phyloP scores from a whole-genome alignment of 108 stramenopile genomes.

The Fragilaria crotonensis region DNA sequence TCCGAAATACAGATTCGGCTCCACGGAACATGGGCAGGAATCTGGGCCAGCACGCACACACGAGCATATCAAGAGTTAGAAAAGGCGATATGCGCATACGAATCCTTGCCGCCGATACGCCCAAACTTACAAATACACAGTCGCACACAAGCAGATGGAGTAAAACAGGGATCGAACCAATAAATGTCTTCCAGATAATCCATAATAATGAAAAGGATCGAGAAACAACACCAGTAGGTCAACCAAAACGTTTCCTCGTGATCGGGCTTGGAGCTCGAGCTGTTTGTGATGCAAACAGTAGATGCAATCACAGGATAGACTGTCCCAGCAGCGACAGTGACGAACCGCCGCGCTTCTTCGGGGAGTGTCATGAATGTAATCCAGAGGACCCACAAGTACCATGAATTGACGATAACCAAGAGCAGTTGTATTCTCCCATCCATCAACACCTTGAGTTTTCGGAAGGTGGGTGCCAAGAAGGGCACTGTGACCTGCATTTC shows the following conservation, averaged over 20 bases:
- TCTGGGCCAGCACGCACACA: too few relatives aligned
- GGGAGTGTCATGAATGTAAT: constrained; percentile 40
- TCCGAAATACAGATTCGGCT: constrained; percentile 52
- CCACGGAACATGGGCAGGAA: constrained; percentile 60
- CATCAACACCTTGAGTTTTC: not conserved
- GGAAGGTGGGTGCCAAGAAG: not conserved
- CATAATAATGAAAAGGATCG: constrained; percentile 42
- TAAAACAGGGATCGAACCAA: constrained; percentile 49
- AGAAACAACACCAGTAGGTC: constrained; percentile 45
- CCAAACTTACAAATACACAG: constrained; percentile 43
- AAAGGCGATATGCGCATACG: too few relatives aligned
- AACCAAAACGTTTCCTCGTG: constrained; percentile 32
- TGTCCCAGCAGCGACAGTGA: constrained; percentile 36
- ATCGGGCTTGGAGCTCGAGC: constrained; percentile 31
- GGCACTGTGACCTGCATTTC: not conserved
- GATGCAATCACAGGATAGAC: constrained; percentile 36
- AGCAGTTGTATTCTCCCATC: constrained; percentile 1
- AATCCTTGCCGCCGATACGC: too few relatives aligned
- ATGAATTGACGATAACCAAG: constrained; percentile 24
- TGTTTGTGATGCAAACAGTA: constrained; percentile 33
- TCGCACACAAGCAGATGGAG: constrained; percentile 34
- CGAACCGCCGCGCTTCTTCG: constrained; percentile 28
- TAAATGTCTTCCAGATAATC: constrained; percentile 33
- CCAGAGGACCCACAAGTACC: constrained; percentile 42
- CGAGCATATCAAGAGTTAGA: not conserved